These are phyloP conservation scores for Fallopia convolvulus DNA, from an alignment of 148 eudicot genomes.

Conservation along the genomic window DNA sequence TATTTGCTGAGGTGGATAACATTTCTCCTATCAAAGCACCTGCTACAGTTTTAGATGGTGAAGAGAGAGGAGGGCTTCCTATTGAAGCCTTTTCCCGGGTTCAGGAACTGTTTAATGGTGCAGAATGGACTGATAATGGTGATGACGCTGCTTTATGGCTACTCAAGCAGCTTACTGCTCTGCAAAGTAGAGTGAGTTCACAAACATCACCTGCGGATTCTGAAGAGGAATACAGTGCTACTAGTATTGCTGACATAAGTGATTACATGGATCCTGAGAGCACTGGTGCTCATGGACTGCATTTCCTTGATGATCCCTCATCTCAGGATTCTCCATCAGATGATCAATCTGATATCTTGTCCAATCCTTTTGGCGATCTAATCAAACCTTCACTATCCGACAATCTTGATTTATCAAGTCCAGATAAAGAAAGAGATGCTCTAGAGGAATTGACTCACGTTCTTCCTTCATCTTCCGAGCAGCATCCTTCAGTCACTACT, in stretches of 20 bases:
- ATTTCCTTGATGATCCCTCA: conserved; percentile 62
- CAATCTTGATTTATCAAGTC: conserved; percentile 23
- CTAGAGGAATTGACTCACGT: conserved; percentile 19
- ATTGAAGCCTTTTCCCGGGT: conserved; percentile 97
- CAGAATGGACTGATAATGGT: conserved; percentile 77
- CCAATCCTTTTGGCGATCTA: conserved; percentile 30
- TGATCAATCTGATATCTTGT: conserved; percentile 48
- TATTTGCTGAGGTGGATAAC: conserved; percentile 89
- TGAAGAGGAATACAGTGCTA: conserved; percentile 78
- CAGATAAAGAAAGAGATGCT: conserved; percentile 24
- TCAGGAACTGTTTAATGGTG: conserved; percentile 87
- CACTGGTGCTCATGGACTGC: conserved; percentile 27
- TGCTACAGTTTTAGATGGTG: conserved; percentile 67
- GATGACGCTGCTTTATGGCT: conserved; percentile 97
- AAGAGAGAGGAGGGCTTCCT: conserved; percentile 92
- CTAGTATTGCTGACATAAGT: conserved; percentile 82
- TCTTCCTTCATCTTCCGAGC: conserved; percentile 11
- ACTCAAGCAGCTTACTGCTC: conserved; percentile 71
- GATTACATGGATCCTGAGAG: conserved; percentile 84
- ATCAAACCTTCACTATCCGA: conserved; percentile 18
- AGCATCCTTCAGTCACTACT: conserved; percentile 18
- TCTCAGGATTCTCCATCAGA: conserved; percentile 65
- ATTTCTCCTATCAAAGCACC: conserved; percentile 64
- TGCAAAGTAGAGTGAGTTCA: conserved; percentile 58
- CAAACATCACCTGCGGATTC: conserved; percentile 89